Base-by-base conservation (phyloP, 345 rosid genomes). In the Bretschneidera sinensis region DNA sequence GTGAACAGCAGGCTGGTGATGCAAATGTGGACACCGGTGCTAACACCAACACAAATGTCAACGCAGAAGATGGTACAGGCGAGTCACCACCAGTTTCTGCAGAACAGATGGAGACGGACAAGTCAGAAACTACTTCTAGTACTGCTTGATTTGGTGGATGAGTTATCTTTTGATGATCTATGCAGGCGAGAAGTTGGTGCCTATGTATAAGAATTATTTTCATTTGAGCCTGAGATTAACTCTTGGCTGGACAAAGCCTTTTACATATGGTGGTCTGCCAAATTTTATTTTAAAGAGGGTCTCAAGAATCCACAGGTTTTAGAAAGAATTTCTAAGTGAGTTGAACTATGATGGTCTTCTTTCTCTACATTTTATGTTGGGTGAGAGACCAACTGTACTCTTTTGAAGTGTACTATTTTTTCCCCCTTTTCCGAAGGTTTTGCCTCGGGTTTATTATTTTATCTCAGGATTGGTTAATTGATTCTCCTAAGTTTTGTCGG, bases 101-200 rank as follows among this genome's bases (percentile, higher is more conserved):
- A 39, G 96, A 87, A 68, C 84, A 91, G 21, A 90, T 90, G 96
- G 96, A 88, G 63, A 88, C 88, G 0, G 95, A 83, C 43, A 78
- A 82, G 63, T 31, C 87, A 0, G 88, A 81, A 45, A 58, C 56
- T 16, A 23, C 76, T n/a, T n/a, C n/a, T 4, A 21, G 43, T 16
- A 53, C 76, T 21, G 78, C 79, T 48, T 81, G 68, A 68, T 43
- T 65, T 18, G 22, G 17, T 33, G 4, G 49, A 8, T 5, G 39
- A 57, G 45, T 35, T 48, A 20, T 21, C 9, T 19, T 24, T 43
- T 49, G 20, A 48, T 58, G 61, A 31, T 55, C 54, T 43, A 48
- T 39, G 55, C 60, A 8, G 63, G n/a, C 43, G 21, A 68, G 55
- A 57, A 9, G 47, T 43, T 20, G 62, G 52, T 62, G 57, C 21